Percentiles rank a stretch among this genome's conserved stretches.
These are phyloP conservation scores for Escallonia herrerae DNA, from an alignment of 129 eudicot species.

Conservation along the genomic window DNA sequence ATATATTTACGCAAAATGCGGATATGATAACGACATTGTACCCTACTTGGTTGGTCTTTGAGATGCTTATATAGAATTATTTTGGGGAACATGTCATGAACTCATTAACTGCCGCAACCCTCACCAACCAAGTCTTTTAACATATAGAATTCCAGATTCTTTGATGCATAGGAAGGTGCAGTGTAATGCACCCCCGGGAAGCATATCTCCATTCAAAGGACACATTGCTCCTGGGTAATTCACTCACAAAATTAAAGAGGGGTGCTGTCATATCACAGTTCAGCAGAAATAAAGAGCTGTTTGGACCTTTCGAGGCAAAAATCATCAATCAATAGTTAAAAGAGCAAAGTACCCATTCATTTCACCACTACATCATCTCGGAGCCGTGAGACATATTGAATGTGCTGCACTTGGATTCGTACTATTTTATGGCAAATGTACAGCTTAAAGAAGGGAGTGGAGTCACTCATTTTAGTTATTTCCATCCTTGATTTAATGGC, in stretches of 20 bases:
- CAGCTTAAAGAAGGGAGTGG: too few relatives aligned
- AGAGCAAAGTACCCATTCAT: slow-evolving; percentile 6
- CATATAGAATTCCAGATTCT: too few relatives aligned
- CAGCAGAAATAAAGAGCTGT: slow-evolving; percentile 2
- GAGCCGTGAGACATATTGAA: too few relatives aligned
- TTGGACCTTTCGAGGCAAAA: neutral
- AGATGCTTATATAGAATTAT: slow-evolving; percentile 30
- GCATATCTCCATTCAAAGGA: too few relatives aligned
- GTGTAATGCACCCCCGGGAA: too few relatives aligned
- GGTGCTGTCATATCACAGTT: neutral
- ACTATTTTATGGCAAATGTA: too few relatives aligned
- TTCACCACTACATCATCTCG: neutral
- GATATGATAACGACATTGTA: slow-evolving; percentile 1
- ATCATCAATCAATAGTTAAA: too few relatives aligned
- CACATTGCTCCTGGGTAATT: neutral
- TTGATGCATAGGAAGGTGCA: too few relatives aligned
- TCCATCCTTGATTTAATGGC: neutral
- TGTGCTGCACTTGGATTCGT: too few relatives aligned
- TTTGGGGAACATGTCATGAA: slow-evolving; percentile 47
- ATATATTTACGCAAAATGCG: too few relatives aligned
- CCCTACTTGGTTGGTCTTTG: slow-evolving; percentile 26
- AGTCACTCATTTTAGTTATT: too few relatives aligned
- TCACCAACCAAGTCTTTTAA: slow-evolving; percentile 24
- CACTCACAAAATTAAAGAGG: neutral
- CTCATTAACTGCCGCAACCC: slow-evolving; percentile 44